Base-by-base conservation (phyloP, 2,329 filamentous ascomycete species). In the Sclerotinia glacialis region DNA sequence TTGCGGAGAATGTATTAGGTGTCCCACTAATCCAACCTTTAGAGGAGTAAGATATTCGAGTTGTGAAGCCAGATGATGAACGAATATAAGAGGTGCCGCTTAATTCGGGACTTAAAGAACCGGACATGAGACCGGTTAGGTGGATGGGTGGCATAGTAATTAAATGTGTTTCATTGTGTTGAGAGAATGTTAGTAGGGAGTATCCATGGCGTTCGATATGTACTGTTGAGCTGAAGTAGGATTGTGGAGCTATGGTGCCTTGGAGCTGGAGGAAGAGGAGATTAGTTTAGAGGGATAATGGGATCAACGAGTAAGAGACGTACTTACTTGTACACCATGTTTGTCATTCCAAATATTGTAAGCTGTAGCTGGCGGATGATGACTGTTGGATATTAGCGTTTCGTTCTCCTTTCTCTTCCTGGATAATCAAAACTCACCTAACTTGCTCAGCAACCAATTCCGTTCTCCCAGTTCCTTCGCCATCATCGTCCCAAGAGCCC, bases 161-260 rank as follows among this genome's bases (percentile, higher is more conserved):
- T 70, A 97, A 84, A 81, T 96, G 95, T 72, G 86, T 87, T 69
- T 81, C 78, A 64, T 76, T 72, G 61, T 78, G 78, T 63, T 80
- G 72, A 37, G 90, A 89, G 68, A 97, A 80, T 61, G 92, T 91
- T 69, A 96, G 83, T 40, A 96, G 81, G 40, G 93, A 93, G 76
- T 97, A 93, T 56, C 94, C 94, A 72, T 95, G 89, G 79, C 96
- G 91, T 82, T 96, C 96, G 76, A 98, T 90, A 74, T 94, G 90
- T 78, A 98, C 97, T 47, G 93, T 97, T 73, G 89, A 89, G 69
- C 90, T 91, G 79, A 98, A 97, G 37, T 91, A 95, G 6, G 93
- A 93, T 79, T 97, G 97, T 76, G 97, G 94, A 6, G 91, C 93
- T 73, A 97, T 96, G 81, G 96, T 96, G 58, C 95, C 94, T 81